phyloP scores from a whole-genome alignment of 2,329 filamentous ascomycete species.

The Eutypa lata region DNA sequence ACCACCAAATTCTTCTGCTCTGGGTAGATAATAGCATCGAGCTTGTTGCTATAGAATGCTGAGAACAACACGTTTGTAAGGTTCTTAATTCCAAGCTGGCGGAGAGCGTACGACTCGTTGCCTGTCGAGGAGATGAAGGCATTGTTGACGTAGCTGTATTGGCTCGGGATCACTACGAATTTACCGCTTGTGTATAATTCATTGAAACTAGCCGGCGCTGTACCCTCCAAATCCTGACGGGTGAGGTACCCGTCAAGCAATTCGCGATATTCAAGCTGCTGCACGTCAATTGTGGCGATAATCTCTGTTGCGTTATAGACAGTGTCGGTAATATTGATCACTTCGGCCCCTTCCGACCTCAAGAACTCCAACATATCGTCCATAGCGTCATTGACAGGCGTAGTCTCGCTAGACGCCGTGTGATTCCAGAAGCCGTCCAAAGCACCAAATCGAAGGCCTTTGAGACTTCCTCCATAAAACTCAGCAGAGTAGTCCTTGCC shows the following conservation, averaged over 20 bases:
- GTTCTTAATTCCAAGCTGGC: constrained; percentile 45
- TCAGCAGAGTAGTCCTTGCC: constrained; percentile 44
- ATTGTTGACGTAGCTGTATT: constrained; percentile 53
- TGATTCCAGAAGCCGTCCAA: constrained; percentile 56
- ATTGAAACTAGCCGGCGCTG: constrained; percentile 41
- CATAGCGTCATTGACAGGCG: constrained; percentile 55
- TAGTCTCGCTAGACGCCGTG: constrained; percentile 48
- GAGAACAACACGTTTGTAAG: constrained; percentile 48
- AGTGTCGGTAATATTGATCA: constrained; percentile 47
- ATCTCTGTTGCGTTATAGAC: constrained; percentile 48
- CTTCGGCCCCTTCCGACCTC: constrained; percentile 40
- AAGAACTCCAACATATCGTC: constrained; percentile 43
- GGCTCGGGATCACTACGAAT: constrained; percentile 58
- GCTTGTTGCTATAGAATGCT: constrained; percentile 44
- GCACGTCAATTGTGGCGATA: constrained; percentile 54
- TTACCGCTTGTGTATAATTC: constrained; percentile 48
- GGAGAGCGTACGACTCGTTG: constrained; percentile 46
- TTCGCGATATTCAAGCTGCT: constrained; percentile 58
- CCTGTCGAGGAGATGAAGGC: constrained; percentile 48
- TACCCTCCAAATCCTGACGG: constrained; percentile 36
- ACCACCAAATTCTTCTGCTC: constrained; percentile 64
- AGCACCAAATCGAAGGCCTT: constrained; percentile 29
- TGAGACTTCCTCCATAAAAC: constrained; percentile 26
- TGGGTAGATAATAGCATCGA: constrained; percentile 62
- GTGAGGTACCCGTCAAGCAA: constrained; percentile 54